Percentiles rank a stretch among this genome's conserved stretches.
Evolutionary conservation across 2,329 filamentous ascomycete genomes (phyloP).

Genomic region (Didymella pinodella): DNA sequence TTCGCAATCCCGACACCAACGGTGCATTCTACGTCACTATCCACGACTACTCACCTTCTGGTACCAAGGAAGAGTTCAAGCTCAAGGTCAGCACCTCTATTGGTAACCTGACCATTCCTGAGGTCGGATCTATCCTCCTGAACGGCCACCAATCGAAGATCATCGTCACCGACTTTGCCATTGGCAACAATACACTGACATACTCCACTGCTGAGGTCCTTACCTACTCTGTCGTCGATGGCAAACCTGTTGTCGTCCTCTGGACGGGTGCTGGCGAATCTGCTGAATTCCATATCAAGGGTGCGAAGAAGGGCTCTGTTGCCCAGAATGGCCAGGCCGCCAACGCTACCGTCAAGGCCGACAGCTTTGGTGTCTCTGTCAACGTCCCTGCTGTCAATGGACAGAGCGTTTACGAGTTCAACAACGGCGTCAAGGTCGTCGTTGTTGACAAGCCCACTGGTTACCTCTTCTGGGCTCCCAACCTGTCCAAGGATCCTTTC

Average conservation of each 20-base stretch:
- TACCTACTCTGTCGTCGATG: conserved; percentile 52
- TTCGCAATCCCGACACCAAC: conserved; percentile 66
- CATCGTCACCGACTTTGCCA: conserved; percentile 65
- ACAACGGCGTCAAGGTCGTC: conserved; percentile 49
- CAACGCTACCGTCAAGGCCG: conserved; percentile 54
- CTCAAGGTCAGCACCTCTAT: conserved; percentile 64
- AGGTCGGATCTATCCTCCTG: conserved; percentile 59
- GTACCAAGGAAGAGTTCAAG: conserved; percentile 61
- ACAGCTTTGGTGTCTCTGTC: conserved; percentile 47
- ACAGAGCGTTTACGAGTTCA: conserved; percentile 47
- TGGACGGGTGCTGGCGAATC: conserved; percentile 52
- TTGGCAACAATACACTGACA: conserved; percentile 62
- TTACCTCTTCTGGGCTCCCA: conserved; percentile 52
- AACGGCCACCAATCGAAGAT: conserved; percentile 70
- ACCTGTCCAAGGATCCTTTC: conserved; percentile 50
- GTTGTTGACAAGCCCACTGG: conserved; percentile 50
- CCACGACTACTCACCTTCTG: conserved; percentile 62
- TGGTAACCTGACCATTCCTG: conserved; percentile 63
- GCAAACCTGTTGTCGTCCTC: conserved; percentile 50
- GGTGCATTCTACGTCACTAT: conserved; percentile 67
- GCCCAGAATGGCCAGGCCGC: conserved; percentile 53
- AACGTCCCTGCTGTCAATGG: conserved; percentile 45
- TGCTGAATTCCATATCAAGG: conserved; percentile 53
- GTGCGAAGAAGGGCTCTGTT: conserved; percentile 48
- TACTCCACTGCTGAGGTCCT: conserved; percentile 64